These are phyloP conservation scores for Leccinum barrowsii DNA, from an alignment of 768 basidiomycete species.

Conservation along the genomic window DNA sequence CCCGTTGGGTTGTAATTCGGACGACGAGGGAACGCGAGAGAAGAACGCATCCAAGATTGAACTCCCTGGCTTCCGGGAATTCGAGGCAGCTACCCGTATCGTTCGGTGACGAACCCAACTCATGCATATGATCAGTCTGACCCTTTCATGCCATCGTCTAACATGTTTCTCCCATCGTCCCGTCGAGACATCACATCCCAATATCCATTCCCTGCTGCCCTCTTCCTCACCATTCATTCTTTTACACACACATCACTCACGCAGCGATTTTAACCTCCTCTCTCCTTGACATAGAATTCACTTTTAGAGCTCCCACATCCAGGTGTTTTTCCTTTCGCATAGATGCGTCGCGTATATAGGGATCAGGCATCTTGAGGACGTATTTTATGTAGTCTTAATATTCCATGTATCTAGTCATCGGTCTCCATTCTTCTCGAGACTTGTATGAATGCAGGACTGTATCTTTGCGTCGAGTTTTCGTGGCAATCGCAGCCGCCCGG, in stretches of 20 bases:
- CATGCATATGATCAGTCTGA: conserved; percentile 5
- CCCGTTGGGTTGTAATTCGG: conserved; percentile 12
- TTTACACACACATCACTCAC: conserved; percentile 3
- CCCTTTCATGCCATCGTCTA: not conserved
- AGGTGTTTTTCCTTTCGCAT: conserved; percentile 14
- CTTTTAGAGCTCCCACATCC: conserved; percentile 19
- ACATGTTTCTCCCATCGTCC: conserved; percentile 6
- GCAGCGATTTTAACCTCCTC: conserved; percentile 8
- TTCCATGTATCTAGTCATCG: conserved; percentile 27
- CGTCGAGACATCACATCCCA: conserved; percentile 21
- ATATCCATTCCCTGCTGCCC: conserved; percentile 4
- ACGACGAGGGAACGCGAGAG: conserved; percentile 22
- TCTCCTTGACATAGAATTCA: conserved; percentile 20
- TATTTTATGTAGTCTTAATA: conserved; percentile 34
- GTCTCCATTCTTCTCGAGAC: conserved; percentile 5
- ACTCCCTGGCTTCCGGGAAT: conserved; percentile 60
- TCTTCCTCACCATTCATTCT: conserved; percentile 4
- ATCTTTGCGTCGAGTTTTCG: conserved; percentile 1
- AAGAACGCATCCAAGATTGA: conserved; percentile 38
- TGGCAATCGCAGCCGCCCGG: not conserved
- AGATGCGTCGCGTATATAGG: conserved; percentile 32
- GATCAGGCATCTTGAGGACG: conserved; percentile 35
- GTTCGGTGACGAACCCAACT: conserved; percentile 14
- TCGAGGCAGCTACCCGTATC: conserved; percentile 47
- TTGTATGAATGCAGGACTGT: conserved; percentile 23